Percentiles rank a stretch among this genome's conserved stretches.
These are phyloP conservation scores for Aspergillus quadricinctus DNA, from an alignment of 2,329 filamentous ascomycete species.

Conservation along the genomic window DNA sequence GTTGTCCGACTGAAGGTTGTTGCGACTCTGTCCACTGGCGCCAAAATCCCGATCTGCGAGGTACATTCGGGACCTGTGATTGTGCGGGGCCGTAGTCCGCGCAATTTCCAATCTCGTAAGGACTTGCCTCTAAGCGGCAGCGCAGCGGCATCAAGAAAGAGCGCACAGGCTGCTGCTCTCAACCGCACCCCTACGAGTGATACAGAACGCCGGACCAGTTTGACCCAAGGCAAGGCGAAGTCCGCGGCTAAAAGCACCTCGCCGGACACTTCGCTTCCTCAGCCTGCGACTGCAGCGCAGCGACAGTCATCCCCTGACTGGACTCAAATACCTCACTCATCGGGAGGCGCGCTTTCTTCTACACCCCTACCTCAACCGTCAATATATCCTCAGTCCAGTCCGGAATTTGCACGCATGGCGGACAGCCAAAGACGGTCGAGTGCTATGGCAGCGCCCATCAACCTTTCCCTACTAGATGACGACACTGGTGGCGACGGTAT, in stretches of 20 bases:
- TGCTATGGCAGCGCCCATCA: slow-evolving; percentile 46
- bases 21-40: slow-evolving; percentile 77
- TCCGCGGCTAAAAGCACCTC: slow-evolving; percentile 31
- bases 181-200: slow-evolving; percentile 31
- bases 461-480: slow-evolving; percentile 54
- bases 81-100: slow-evolving; percentile 83
- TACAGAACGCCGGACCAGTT: slow-evolving; percentile 22
- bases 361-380: slow-evolving; percentile 24
- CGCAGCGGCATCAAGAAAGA: slow-evolving; percentile 73
- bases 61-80: slow-evolving; percentile 87
- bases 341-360: slow-evolving; percentile 12
- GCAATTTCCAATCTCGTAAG: slow-evolving; percentile 92
- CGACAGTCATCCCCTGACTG: slow-evolving; percentile 31
- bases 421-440: slow-evolving; percentile 35
- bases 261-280: slow-evolving; percentile 30
- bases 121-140: slow-evolving; percentile 83
- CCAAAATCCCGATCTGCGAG: slow-evolving; percentile 76
- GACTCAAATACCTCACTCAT: slow-evolving; percentile 30
- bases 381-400: slow-evolving; percentile 51
- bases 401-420: slow-evolving; percentile 44
- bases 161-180: slow-evolving; percentile 42
- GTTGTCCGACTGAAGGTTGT: slow-evolving; percentile 82
- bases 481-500: slow-evolving; percentile 48
- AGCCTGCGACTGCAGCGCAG: slow-evolving; percentile 22
- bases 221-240: slow-evolving; percentile 27